These are phyloP conservation scores for Rugosomyces carneus DNA, from an alignment of 1,284 basidiomycete species.

Conservation along the genomic window DNA sequence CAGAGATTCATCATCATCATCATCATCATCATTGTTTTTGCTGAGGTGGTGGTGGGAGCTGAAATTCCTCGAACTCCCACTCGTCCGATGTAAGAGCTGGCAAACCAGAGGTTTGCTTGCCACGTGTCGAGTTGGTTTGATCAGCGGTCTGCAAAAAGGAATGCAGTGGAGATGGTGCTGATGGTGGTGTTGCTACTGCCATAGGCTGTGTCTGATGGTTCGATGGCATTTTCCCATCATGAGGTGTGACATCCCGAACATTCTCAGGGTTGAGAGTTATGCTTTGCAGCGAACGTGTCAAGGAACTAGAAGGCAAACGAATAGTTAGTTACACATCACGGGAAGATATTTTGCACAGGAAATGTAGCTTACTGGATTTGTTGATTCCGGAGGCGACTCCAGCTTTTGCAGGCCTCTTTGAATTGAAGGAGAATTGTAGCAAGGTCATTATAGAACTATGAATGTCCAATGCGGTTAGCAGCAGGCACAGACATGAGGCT, in stretches of 20 bases:
- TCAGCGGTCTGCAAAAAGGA: too few relatives aligned
- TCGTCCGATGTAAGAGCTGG: slow-evolving; percentile 34
- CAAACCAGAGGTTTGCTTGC: slow-evolving; percentile 22
- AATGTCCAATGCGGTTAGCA: background rate
- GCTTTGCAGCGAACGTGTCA: slow-evolving; percentile 34
- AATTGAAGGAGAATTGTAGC: slow-evolving; percentile 66
- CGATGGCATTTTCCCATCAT: background rate
- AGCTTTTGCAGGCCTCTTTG: slow-evolving; percentile 70
- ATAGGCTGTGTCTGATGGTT: background rate
- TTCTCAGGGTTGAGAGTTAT: slow-evolving; percentile 23
- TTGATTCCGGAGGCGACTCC: slow-evolving; percentile 64
- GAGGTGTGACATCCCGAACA: background rate
- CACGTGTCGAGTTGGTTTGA: background rate
- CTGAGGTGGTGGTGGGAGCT: slow-evolving; percentile 30
- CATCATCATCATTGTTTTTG: too few relatives aligned
- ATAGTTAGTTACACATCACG: background rate
- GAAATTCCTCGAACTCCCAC: slow-evolving; percentile 37
- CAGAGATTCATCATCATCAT: too few relatives aligned
- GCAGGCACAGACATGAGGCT: background rate
- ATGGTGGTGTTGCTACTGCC: too few relatives aligned
- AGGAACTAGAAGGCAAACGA: slow-evolving; percentile 23
- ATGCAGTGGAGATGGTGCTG: too few relatives aligned
- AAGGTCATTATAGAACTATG: slow-evolving; percentile 81
- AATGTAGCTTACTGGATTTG: slow-evolving; percentile 44
- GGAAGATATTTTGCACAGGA: background rate